phyloP scores from a whole-genome alignment of 2,329 filamentous ascomycete genomes.

The Cryphonectria radicalis region DNA sequence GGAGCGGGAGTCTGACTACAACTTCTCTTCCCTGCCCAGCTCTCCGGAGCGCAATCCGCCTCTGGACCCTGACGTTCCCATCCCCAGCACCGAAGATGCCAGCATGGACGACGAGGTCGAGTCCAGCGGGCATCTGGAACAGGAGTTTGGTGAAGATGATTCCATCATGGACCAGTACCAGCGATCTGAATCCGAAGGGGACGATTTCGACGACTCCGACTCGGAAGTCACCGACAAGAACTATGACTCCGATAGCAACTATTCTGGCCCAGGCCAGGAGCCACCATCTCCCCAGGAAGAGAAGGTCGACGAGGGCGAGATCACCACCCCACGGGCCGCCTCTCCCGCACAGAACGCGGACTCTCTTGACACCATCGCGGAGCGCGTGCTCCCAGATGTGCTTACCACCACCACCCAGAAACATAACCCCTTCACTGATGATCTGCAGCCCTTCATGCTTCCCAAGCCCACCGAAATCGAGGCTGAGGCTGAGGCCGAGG shows the following conservation, averaged over 20 bases:
- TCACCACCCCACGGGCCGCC: slow-evolving; percentile 54
- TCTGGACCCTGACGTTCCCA: slow-evolving; percentile 85
- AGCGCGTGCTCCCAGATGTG: slow-evolving; percentile 44
- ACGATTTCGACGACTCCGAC: slow-evolving; percentile 29
- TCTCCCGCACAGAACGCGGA: slow-evolving; percentile 42
- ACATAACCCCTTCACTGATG: slow-evolving; percentile 44
- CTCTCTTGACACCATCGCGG: slow-evolving; percentile 31
- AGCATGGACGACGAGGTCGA: slow-evolving; percentile 60
- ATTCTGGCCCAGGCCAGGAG: slow-evolving; percentile 50
- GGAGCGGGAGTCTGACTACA: slow-evolving; percentile 64
- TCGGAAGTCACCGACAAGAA: slow-evolving; percentile 47
- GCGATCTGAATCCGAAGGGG: slow-evolving; percentile 49
- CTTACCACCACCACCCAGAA: slow-evolving; percentile 29
- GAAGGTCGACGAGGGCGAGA: slow-evolving; percentile 50
- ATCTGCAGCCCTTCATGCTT: slow-evolving; percentile 53
- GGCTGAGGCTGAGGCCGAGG: slow-evolving; percentile 29
- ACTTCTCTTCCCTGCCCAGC: slow-evolving; percentile 65
- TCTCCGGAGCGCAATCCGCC: slow-evolving; percentile 62
- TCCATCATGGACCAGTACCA: slow-evolving; percentile 70
- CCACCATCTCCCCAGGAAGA: slow-evolving; percentile 34
- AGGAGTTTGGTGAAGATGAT: slow-evolving; percentile 64
- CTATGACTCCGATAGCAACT: slow-evolving; percentile 60
- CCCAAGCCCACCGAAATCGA: slow-evolving; percentile 45
- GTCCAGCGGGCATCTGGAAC: slow-evolving; percentile 59
- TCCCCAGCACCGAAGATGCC: slow-evolving; percentile 81